Base-by-base conservation (phyloP, 2,329 filamentous ascomycete species). In the Balansia obtecta region DNA sequence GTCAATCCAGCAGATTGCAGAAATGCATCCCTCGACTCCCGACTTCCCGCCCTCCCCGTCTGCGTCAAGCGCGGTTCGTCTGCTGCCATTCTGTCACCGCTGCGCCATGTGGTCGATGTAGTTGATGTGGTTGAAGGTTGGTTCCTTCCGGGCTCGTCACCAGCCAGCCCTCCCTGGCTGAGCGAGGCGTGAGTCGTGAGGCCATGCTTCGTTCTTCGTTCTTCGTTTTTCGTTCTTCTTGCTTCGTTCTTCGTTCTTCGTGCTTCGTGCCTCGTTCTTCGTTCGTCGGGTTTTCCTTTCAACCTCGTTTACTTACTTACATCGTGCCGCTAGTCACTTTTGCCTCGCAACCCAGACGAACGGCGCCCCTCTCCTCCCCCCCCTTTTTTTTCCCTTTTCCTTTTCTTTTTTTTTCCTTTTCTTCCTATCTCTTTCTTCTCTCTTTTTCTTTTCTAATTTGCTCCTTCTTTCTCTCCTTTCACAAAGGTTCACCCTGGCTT, bases 71-170 rank as follows among this genome's bases (percentile, higher is more conserved):
- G 39, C 39, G 46, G 13, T 42, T 41, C 8, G n/a, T 22, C 37
- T 37, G 39, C 46, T 42, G 39, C 16, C 22, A 11, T 48, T 41
- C 27, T 30, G 49, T 53, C 53, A 56, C 57, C 43, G 50, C 44
- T 52, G 51, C 55, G 55, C 54, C 43, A 56, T 56, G 54, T 53
- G 50, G 27, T 5, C 8, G 27, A 27, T 8, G 27, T 27, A 8
- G 27, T 5, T 27, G 27, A 56, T 8, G 38, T 47, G n/a, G 33
- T 20, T 39, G 44, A 27, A 46, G 50, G 42, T 42, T 20, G 27
- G 38, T n/a, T 45, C 38, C 50, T 52, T 45, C 39, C 46, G 33
- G 16, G 33, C 48, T 45, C 42, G 48, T 43, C 48, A 43, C 32
- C 48, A 42, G n/a, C n/a, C n/a, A n/a, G n/a, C n/a, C n/a, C n/a